These are phyloP conservation scores for Kodamaea kakaduensis DNA, from an alignment of 805 yeast species.

Conservation along the genomic window DNA sequence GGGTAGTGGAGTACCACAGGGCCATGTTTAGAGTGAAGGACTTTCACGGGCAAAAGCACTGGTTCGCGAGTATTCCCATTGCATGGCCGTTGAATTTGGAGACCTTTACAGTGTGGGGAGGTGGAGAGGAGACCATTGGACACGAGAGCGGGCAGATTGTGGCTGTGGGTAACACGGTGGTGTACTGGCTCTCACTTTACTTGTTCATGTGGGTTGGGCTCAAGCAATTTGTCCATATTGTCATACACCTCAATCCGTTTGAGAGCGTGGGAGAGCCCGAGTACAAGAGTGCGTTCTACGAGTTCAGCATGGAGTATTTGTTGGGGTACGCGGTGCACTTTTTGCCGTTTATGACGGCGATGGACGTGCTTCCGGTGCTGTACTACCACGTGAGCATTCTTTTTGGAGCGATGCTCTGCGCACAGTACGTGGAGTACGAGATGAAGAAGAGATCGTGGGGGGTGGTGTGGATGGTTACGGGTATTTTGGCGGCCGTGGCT, in stretches of 20 bases:
- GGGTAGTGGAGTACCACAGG: slow-evolving; percentile 52
- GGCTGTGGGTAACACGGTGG: slow-evolving; percentile 59
- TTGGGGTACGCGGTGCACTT: slow-evolving; percentile 59
- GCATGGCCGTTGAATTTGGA: slow-evolving; percentile 58
- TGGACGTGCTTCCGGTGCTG: slow-evolving; percentile 25
- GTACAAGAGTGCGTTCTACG: slow-evolving; percentile 15
- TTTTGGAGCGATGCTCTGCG: slow-evolving; percentile 43
- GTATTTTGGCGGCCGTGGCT: slow-evolving; percentile 17
- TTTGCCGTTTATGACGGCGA: slow-evolving; percentile 48
- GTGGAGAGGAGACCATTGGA: too few relatives aligned
- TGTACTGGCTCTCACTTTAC: slow-evolving; percentile 46
- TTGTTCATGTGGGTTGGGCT: slow-evolving; percentile 26
- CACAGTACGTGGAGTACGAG: slow-evolving; percentile 42
- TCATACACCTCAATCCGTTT: slow-evolving; percentile 32
- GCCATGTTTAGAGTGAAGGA: slow-evolving; percentile 44
- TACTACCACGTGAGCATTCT: slow-evolving; percentile 30
- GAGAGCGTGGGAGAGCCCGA: slow-evolving; percentile 13
- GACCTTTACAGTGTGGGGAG: slow-evolving; percentile 22
- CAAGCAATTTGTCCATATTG: slow-evolving; percentile 17
- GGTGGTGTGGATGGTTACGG: slow-evolving; percentile 23
- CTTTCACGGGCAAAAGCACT: background rate
- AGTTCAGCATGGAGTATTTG: slow-evolving; percentile 32
- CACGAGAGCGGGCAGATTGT: slow-evolving; percentile 40
- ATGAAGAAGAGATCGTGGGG: background rate
- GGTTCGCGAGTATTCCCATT: background rate